Base-by-base conservation (phyloP, 345 rosid genomes). In the Euphorbia tirucalli region DNA sequence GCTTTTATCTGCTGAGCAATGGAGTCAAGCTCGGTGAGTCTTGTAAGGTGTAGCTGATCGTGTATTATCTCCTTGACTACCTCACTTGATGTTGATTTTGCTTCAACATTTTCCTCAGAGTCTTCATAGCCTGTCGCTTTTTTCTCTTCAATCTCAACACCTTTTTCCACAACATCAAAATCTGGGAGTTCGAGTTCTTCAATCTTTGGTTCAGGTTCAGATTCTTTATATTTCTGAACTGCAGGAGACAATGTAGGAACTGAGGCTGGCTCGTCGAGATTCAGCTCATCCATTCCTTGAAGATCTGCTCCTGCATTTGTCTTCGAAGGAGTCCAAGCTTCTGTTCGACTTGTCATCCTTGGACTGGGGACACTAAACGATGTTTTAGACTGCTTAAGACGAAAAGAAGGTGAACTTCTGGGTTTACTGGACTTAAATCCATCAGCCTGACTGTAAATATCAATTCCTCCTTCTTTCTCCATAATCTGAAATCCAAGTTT, bases 351-450 rank as follows among this genome's bases (percentile, higher is more conserved):
- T 9, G 87, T 57, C 77, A 90, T 31, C 84, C 88, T 89, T 0
- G 98, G 97, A 78, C 98, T 94, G 0, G 93, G 95, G 24, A 90
- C 87, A 70, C 97, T 94, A 76, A 94, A 94, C 1, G 99, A 92
- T 0, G 85, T 79, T 78, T 90, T 94, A 0, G 97, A 92, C 82
- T 89, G 97, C 77, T 80, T 89, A 21, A 93, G 86, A 19, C 86
- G 97, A 43, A 89, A 82, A 48, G 93, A 85, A 67, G 86, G 74
- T 5, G 86, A 77, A 68, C 52, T 77, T 75, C 73, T 87, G 1
- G 82, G 32, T 68, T 82, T 85, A 44, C 48, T 78, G 0, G 81
- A 80, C 70, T 91, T 90, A 4, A 77, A 72, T 71, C 83, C 85
- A 31, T 81, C 88, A 4, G 79, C 88, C 68, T 85, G 90, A 72